These are phyloP conservation scores for Porphyrellus sp. DNA, from an alignment of 1,284 basidiomycete species.

Conservation along the genomic window DNA sequence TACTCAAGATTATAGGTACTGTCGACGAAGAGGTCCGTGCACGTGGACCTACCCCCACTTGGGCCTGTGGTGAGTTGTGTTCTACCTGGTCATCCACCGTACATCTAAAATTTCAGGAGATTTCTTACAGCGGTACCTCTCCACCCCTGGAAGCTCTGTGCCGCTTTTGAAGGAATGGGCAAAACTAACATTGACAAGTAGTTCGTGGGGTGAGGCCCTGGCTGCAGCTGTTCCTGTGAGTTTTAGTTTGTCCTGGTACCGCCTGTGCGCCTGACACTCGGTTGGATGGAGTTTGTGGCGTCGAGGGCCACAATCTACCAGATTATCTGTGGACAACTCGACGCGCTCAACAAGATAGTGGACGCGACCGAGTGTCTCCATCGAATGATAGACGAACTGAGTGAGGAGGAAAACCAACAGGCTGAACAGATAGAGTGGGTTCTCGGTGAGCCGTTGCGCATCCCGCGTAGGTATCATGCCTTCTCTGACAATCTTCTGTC, in stretches of 20 bases:
- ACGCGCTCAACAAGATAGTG: background rate
- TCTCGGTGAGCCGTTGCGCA: background rate
- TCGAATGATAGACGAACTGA: background rate
- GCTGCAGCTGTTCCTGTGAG: background rate
- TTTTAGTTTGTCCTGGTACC: background rate
- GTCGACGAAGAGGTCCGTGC: background rate
- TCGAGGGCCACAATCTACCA: background rate
- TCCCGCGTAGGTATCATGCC: background rate
- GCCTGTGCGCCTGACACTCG: background rate
- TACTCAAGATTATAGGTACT: background rate
- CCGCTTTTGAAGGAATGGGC: background rate
- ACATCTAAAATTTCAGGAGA: background rate
- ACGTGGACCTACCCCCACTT: background rate
- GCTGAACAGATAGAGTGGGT: background rate
- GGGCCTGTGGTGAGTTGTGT: background rate
- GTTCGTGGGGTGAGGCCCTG: background rate
- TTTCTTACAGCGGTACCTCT: background rate
- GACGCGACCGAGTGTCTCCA: background rate
- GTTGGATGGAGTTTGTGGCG: background rate
- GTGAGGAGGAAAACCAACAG: background rate
- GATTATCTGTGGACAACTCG: background rate
- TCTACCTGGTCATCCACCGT: too few relatives aligned
- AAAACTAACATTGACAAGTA: background rate
- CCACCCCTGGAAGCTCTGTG: background rate
- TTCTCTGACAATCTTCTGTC: background rate